Evolutionary conservation across 768 basidiomycete genomes (phyloP).

Genomic region (Lactarius deliciosus): DNA sequence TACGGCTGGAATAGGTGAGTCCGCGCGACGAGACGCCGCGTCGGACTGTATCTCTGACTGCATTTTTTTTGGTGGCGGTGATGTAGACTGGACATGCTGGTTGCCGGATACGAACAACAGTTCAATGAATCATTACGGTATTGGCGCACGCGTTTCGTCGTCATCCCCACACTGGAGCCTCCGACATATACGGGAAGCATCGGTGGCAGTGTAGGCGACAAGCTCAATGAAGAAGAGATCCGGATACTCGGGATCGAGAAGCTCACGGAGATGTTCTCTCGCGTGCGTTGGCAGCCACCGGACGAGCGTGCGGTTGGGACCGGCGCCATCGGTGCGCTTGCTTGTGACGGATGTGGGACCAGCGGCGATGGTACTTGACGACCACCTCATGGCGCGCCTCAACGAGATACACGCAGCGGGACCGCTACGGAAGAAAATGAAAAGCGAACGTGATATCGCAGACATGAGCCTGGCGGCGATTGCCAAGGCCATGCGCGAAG

Average conservation of each 20-base stretch:
- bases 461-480: slow-evolving; percentile 64
- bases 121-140: slow-evolving; percentile 83
- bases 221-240: slow-evolving; percentile 81
- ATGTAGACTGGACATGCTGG: slow-evolving; percentile 76
- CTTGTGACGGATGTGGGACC: slow-evolving; percentile 85
- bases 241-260: slow-evolving; percentile 89
- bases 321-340: slow-evolving; percentile 65
- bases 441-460: slow-evolving; percentile 69
- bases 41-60: slow-evolving; percentile 9
- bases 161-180: slow-evolving; percentile 81
- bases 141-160: slow-evolving; percentile 91
- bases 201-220: slow-evolving; percentile 63
- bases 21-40: background rate
- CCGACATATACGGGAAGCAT: slow-evolving; percentile 46
- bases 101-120: slow-evolving; percentile 77
- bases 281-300: slow-evolving; percentile 72
- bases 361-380: slow-evolving; percentile 75
- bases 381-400: slow-evolving; percentile 72
- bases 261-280: slow-evolving; percentile 84
- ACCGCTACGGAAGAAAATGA: slow-evolving; percentile 76
- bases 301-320: slow-evolving; percentile 50
- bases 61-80: background rate
- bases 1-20: slow-evolving; percentile 84
- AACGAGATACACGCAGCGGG: slow-evolving; percentile 77
- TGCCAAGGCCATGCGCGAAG: slow-evolving; percentile 83